Percentiles rank a stretch among this genome's conserved stretches.
These are phyloP conservation scores for Eimeria maxima DNA, from an alignment of 169 alveolate species.

Conservation along the genomic window DNA sequence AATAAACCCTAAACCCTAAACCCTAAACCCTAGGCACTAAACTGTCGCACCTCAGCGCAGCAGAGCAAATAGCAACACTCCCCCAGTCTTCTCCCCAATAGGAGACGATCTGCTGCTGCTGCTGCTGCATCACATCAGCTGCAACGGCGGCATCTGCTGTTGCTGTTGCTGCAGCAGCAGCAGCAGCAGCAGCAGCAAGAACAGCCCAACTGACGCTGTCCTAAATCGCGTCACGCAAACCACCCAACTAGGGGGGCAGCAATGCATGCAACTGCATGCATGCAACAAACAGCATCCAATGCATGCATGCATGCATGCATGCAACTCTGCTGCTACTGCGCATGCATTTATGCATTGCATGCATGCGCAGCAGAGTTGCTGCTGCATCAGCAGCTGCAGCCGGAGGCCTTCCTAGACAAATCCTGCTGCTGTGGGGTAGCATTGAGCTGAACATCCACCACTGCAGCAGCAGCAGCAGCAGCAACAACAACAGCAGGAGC, in stretches of 20 bases:
- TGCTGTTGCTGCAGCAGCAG: background rate
- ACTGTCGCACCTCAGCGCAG: conserved; percentile 12
- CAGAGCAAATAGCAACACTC: background rate
- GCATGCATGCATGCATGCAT: conserved; percentile 31
- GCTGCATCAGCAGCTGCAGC: conserved; percentile 65
- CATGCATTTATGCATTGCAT: background rate
- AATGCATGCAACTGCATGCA: background rate
- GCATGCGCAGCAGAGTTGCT: background rate
- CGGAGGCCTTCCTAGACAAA: conserved; percentile 57
- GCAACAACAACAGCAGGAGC: background rate
- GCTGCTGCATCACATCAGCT: background rate
- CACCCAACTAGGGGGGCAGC: background rate
- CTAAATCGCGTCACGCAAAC: background rate
- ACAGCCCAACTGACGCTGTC: background rate
- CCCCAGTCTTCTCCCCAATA: background rate
- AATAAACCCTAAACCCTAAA: background rate
- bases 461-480: conserved; percentile 62
- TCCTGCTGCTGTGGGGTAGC: conserved; percentile 77
- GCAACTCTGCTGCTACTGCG: background rate
- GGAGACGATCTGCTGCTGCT: background rate
- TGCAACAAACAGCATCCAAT: background rate
- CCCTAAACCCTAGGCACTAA: background rate
- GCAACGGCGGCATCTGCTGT: background rate
- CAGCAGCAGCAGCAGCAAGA: background rate
- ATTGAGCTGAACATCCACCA: conserved; percentile 82